Base-by-base conservation (phyloP, 2,329 filamentous ascomycete genomes). In the Fusarium miscanthi region DNA sequence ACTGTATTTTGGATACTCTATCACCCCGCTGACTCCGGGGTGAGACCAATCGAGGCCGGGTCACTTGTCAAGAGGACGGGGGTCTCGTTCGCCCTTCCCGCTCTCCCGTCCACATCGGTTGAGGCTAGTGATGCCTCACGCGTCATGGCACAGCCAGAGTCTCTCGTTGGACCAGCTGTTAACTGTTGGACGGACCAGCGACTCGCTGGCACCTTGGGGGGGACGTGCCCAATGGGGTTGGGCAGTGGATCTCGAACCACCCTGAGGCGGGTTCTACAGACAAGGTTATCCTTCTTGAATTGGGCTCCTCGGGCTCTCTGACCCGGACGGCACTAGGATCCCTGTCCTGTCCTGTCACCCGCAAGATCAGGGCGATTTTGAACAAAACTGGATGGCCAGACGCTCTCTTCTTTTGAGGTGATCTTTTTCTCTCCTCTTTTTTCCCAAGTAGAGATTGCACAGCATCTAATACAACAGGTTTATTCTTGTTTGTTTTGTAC, bases 231-330 rank as follows among this genome's bases (percentile, higher is more conserved):
- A 72, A 70, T 63, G 63, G 61, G 61, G 70, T 67, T 75, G 74
- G 76, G 73, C 62, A 48, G 76, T 77, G 73, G 75, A 74, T 66
- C 74, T 76, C 67, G 73, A 70, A 75, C 75, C 73, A 68, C 70
- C 58, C 30, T 66, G 48, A 35, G 48, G 59, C 62, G 27, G 69
- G 59, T 62, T 49, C 59, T 46, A 69, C 49, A 57, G 49, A 62
- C 75, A 77, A 62, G 75, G 74, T 70, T 76, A 42, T 51, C 57
- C 48, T 31, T 62, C 51, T 67, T 66, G 63, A 60, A 74, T 78
- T 77, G 76, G 76, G 76, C 76, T 74, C 40, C 62, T 70, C 71
- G 68, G 70, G 75, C 68, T 63, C 56, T 67, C 46, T 62, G 59
- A 41, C 49, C 66, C 68, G 65, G 64, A 65, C 62, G 59, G 46